Evolutionary conservation across 257 asterid genomes (phyloP), one percentile per base, ranked within the genome.

Genomic region (Solanum lignicaule): DNA sequence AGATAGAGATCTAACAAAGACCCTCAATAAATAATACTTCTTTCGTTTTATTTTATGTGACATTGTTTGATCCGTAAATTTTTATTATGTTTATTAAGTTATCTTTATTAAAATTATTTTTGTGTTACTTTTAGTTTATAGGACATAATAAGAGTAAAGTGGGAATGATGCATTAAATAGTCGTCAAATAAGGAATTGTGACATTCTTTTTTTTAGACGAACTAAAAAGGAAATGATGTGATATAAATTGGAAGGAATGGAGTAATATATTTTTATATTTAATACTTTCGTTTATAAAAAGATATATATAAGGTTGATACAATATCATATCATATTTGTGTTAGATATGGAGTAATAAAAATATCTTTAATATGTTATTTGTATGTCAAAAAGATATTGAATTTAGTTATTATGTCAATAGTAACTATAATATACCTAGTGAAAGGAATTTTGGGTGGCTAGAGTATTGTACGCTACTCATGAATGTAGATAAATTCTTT

Each of bases 401-500:
- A 5, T 65, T 65, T 65, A 65, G 18, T 65, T 62, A 65, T 65
- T 25, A 3, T 5, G 20, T 65, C 9, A 5, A 65, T 25, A 65
- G 23, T 20, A 55, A 55, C 65, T 7, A 55, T 55, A 55, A 55
- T 18, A 55, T 55, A 20, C 11, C 25, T 7, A 55, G 25, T 55
- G 21, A 48, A 48, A 46, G 55, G 2, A 46, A 14, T 46, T 2
- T 14, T 46, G 7, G 58, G 0, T 5, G 58, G 58, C 58, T 15
- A 48, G 21, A 48, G 0, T 14, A 43, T 5, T 15, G 21, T 48
- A 48, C 0, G 6, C 21, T 52, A 11, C 1, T 52, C 10, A 18
- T 55, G 10, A 18, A 55, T 55, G 0, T 18, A 18, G n/a, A 18
- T 0, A 55, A 18, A 18, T 0, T 55, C 0, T 55, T 55, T 18